Base-by-base conservation (phyloP, 371 early-diverging fungal species). In the Mortierella sp. region DNA sequence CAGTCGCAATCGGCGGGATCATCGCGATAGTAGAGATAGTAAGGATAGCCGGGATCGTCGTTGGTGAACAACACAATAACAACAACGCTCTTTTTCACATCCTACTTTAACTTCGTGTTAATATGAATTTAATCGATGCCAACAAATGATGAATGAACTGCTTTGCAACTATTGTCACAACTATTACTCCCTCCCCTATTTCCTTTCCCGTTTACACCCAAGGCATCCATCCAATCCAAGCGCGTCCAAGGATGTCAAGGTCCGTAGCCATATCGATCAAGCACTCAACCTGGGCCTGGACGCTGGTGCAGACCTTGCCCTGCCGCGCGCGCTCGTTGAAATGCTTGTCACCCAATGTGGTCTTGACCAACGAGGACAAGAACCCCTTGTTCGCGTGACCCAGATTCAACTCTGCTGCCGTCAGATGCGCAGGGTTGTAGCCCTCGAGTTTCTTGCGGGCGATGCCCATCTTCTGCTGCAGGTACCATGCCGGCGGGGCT, bases 211-310 rank as follows among this genome's bases (percentile, higher is more conserved):
- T 32, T 60, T 90, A 91, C 35, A 91, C 79, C 79, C 88, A 93
- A 0, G 95, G 87, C 55, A 88, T 88, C 96, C 96, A 96, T 8
- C 96, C 96, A 27, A 89, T 76, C 92, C 93, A 96, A 41, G 89
- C 88, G 18, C 94, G 84, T 24, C 93, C 95, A 3, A 96, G 89
- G 1, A 94, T 89, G 76, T 91, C 90, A 4, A 91, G 89, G 71
- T 96, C 96, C 8, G 94, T 94, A 0, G 96, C 96, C 75, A 94
- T 89, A 78, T 96, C 93, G 35, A 96, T 89, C 32, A 96, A 76
- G 72, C 94, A 94, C 41, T 93, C 89, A 0, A 96, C 92, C 84
- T 95, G 96, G 48, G 92, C 94, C 49, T 88, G 86, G 1, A 93
- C 91, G n/a, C 80, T 83, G 24, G 72, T 27, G 74, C 94, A 94